phyloP scores from a whole-genome alignment of 2,329 filamentous ascomycete species.

The Camptophora hylomeconis region DNA sequence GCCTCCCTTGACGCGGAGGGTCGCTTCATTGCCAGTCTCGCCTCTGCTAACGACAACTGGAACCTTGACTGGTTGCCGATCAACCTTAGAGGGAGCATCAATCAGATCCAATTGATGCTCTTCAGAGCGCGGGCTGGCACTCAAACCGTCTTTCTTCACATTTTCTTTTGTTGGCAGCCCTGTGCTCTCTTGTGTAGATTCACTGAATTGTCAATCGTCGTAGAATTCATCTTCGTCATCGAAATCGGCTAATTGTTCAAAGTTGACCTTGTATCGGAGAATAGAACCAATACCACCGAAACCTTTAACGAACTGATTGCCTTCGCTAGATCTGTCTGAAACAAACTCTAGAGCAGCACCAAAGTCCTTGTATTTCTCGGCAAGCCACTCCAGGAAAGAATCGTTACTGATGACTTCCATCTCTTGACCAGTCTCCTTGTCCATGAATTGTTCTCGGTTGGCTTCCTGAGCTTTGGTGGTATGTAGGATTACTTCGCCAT shows the following conservation, averaged over 20 bases:
- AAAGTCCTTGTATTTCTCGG: conserved; percentile 96
- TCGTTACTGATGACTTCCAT: conserved; percentile 86
- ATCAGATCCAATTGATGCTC: conserved; percentile 10
- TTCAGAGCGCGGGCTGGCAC: conserved; percentile 33
- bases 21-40: too few species aligned
- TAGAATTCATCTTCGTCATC: conserved; percentile 83
- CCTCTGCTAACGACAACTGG: too few species aligned
- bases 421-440: conserved; percentile 89
- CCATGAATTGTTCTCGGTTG: conserved; percentile 76
- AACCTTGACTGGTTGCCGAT: too few species aligned
- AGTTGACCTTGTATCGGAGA: conserved; percentile 99
- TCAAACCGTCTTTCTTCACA: conserved; percentile 37
- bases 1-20: too few species aligned
- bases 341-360: conserved; percentile 94
- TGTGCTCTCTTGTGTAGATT: conserved; percentile 46
- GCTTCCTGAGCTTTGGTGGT: conserved; percentile 76
- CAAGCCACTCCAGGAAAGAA: conserved; percentile 98
- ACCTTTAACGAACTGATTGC: conserved; percentile 99
- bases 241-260: conserved; percentile 90
- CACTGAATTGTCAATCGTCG: conserved; percentile 39
- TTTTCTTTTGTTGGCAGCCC: conserved; percentile 55
- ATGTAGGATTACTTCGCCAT: conserved; percentile 68
- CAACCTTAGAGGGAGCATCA: too few species aligned
- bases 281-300: conserved; percentile 97
- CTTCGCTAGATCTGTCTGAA: conserved; percentile 91